Percentiles rank a stretch among this genome's conserved stretches.
Evolutionary conservation across 2,329 filamentous ascomycete genomes (phyloP).

Genomic region (Penicillium verrucosum): DNA sequence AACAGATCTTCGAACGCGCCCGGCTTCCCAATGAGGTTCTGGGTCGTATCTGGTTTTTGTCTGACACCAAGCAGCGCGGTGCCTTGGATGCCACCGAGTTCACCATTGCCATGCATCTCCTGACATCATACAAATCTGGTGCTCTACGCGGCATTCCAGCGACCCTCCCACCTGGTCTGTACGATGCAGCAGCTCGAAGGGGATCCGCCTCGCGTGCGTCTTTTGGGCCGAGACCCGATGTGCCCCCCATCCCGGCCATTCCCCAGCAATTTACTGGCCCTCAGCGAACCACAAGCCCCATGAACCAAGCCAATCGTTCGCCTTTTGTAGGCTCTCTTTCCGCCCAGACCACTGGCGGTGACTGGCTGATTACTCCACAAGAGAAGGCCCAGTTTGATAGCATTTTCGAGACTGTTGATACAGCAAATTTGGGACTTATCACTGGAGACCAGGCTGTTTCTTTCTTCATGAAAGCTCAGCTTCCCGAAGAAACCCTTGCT

Average conservation of each 20-base stretch:
- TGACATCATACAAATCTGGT: constrained; percentile 86
- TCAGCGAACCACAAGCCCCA: constrained; percentile 60
- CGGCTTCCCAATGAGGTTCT: constrained; percentile 84
- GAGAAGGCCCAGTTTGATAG: constrained; percentile 88
- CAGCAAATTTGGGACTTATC: constrained; percentile 73
- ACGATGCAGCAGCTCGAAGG: constrained; percentile 81
- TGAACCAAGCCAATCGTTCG: constrained; percentile 42
- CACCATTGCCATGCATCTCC: constrained; percentile 95
- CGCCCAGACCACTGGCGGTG: constrained; percentile 56
- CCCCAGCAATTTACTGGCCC: constrained; percentile 72
- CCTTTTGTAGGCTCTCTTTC: constrained; percentile 52
- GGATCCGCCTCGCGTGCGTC: constrained; percentile 50
- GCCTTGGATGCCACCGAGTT: constrained; percentile 86
- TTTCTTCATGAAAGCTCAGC: constrained; percentile 88
- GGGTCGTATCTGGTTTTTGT: constrained; percentile 93
- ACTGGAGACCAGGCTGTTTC: constrained; percentile 91
- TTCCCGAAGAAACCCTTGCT: constrained; percentile 83
- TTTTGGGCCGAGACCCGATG: constrained; percentile 52
- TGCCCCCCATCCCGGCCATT: constrained; percentile 63
- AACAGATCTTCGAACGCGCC: constrained; percentile 92
- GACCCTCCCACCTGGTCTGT: constrained; percentile 77
- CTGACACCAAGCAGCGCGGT: constrained; percentile 89
- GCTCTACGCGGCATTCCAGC: constrained; percentile 74
- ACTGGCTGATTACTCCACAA: constrained; percentile 78
- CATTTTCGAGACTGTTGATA: constrained; percentile 82